Conservation (phyloP, 805 yeast genomes). For the Clavispora asparagi region DNA sequence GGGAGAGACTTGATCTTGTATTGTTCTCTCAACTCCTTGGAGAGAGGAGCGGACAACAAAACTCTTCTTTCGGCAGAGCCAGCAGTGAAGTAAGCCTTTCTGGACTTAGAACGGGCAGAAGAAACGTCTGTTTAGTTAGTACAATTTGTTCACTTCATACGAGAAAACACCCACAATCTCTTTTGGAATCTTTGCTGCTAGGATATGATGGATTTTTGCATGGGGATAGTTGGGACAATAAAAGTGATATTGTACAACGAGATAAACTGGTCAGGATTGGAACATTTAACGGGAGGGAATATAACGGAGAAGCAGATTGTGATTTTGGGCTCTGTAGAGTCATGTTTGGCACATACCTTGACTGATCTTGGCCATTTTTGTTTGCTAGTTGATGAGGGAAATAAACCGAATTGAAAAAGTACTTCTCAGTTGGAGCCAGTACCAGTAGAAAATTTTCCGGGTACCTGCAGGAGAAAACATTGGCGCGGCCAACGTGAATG, state of each 20-base stretch:
- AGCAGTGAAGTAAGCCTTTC: constrained; percentile 99
- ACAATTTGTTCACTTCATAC: constrained; percentile 4
- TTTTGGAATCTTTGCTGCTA: not conserved
- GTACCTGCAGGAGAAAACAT: constrained; percentile 10
- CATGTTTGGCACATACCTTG: constrained; percentile 41
- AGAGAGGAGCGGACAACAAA: constrained; percentile 96
- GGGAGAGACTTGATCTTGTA: constrained; percentile 95
- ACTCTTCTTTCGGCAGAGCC: constrained; percentile 94
- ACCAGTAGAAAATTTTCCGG: constrained; percentile 14
- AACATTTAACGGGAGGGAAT: not conserved
- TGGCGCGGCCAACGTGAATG: not conserved
- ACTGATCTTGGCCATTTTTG: constrained; percentile 59
- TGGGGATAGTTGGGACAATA: not conserved
- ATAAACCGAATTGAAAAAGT: constrained; percentile 5
- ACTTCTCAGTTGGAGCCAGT: constrained; percentile 1
- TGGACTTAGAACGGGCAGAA: constrained; percentile 97
- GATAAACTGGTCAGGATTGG: not conserved
- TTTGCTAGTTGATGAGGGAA: constrained; percentile 11
- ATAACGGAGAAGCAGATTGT: not conserved
- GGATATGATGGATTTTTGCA: not conserved
- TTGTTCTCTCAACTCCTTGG: constrained; percentile 97
- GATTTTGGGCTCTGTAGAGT: not conserved
- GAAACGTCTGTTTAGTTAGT: constrained; percentile 79
- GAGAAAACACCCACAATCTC: not conserved
- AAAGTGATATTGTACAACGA: not conserved